A percentile compares a stretch with the other conserved stretches of the same genome.
phyloP scores from a whole-genome alignment of 2,329 filamentous ascomycete species.

The Trichoderma polysporum region DNA sequence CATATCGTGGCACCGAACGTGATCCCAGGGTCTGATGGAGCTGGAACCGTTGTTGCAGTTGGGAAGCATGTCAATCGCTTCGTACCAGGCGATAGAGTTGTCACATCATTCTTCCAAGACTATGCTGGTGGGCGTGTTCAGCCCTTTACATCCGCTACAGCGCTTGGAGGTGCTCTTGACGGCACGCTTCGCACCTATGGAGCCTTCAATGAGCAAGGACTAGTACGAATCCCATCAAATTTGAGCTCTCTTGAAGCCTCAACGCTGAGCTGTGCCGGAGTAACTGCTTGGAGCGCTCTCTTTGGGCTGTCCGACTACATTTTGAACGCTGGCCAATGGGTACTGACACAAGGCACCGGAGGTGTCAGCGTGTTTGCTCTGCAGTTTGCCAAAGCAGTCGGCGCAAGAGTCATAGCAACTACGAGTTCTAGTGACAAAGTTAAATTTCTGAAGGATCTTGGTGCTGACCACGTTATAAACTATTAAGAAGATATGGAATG shows the following conservation, averaged over 20 bases:
- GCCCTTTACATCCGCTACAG: neutral
- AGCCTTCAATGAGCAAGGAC: neutral
- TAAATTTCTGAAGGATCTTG: neutral
- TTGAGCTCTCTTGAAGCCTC: neutral
- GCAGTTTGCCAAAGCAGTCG: conserved; percentile 1
- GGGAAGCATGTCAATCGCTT: conserved; percentile 7
- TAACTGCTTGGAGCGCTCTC: conserved; percentile 3
- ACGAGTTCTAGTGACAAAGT: neutral
- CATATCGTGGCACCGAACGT: neutral
- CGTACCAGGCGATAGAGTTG: conserved; percentile 7
- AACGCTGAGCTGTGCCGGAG: neutral
- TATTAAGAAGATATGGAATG: conserved; percentile 2
- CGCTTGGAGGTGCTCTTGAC: neutral
- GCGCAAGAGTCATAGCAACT: conserved; percentile 6
- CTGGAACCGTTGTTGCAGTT: neutral
- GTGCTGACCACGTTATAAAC: conserved; percentile 4
- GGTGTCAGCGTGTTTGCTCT: conserved; percentile 11
- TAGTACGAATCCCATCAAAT: neutral
- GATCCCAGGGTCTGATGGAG: neutral
- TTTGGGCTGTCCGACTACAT: conserved; percentile 6
- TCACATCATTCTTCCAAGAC: neutral
- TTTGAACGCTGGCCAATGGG: neutral
- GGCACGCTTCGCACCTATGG: neutral
- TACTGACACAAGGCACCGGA: conserved; percentile 2
- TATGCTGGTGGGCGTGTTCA: neutral